A percentile compares a stretch with the other conserved stretches of the same genome.
Conservation (phyloP, 1,139 yeast species). For the Protomyces gravidus region DNA sequence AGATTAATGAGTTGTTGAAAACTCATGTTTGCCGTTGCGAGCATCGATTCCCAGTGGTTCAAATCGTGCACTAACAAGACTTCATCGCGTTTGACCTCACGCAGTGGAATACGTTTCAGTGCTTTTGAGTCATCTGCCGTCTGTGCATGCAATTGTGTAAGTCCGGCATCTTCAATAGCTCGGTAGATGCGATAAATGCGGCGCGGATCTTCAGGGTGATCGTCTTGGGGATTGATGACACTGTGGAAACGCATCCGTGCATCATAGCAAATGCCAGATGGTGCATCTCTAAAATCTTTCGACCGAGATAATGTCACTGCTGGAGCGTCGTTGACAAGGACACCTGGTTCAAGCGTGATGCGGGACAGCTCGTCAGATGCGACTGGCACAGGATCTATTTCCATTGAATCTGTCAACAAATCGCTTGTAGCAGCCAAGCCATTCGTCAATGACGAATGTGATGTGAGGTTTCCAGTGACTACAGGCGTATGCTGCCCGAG, state of each 20-base stretch:
- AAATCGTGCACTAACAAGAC: constrained; percentile 79
- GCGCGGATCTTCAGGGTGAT: constrained; percentile 98
- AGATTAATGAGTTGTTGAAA: constrained; percentile 73
- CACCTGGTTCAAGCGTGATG: background rate
- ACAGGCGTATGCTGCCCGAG: no score
- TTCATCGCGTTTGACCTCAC: constrained; percentile 86
- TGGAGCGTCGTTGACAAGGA: background rate
- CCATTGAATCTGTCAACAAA: background rate
- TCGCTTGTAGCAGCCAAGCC: no score
- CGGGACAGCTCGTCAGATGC: background rate
- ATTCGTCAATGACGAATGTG: no score
- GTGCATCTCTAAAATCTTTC: background rate
- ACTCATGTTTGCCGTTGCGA: constrained; percentile 69
- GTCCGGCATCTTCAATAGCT: constrained; percentile 87
- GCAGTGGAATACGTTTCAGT: constrained; percentile 84
- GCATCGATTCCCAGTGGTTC: constrained; percentile 71
- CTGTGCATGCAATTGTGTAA: constrained; percentile 73
- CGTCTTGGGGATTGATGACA: constrained; percentile 87
- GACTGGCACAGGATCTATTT: background rate
- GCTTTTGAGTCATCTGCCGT: constrained; percentile 81
- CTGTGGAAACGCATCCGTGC: constrained; percentile 98
- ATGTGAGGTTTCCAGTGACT: no score
- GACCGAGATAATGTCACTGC: background rate
- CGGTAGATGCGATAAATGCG: constrained; percentile 91
- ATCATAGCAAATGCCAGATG: constrained; percentile 84